phyloP scores from a whole-genome alignment of 169 alveolate genomes.

The Plasmodium inui region DNA sequence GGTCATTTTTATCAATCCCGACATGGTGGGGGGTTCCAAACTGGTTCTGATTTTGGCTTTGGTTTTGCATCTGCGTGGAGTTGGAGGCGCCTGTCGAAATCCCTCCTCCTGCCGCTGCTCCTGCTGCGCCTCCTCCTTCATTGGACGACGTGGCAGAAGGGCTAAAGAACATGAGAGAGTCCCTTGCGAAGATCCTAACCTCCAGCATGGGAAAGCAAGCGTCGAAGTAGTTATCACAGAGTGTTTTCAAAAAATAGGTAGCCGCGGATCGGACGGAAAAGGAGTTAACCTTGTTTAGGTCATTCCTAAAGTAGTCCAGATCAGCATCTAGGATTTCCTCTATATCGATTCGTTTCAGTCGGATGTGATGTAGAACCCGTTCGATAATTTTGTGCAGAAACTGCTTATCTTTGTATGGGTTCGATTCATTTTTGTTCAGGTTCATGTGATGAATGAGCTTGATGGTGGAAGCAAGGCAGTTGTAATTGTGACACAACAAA shows the following conservation, averaged over 20 bases:
- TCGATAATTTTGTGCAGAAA: slow-evolving; percentile 35
- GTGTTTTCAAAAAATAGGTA: slow-evolving; percentile 38
- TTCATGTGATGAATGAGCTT: slow-evolving; percentile 55
- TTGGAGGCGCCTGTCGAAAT: background rate
- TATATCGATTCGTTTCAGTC: slow-evolving; percentile 28
- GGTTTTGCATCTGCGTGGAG: background rate
- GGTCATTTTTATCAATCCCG: background rate
- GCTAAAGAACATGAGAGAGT: background rate
- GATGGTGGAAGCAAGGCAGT: slow-evolving; percentile 55
- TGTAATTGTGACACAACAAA: slow-evolving; percentile 48
- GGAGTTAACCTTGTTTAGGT: slow-evolving; percentile 34
- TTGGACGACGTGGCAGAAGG: background rate
- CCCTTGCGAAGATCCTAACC: slow-evolving; percentile 8
- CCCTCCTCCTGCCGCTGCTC: background rate
- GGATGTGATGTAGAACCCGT: slow-evolving; percentile 47
- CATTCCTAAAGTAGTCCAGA: slow-evolving; percentile 46
- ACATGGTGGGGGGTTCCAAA: background rate
- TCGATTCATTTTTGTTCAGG: slow-evolving; percentile 16
- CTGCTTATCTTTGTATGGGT: slow-evolving; percentile 45
- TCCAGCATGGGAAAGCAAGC: slow-evolving; percentile 32
- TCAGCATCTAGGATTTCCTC: slow-evolving; percentile 68
- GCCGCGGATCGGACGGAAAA: slow-evolving; percentile 51
- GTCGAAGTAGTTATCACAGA: slow-evolving; percentile 42
- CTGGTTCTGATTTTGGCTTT: too few relatives aligned
- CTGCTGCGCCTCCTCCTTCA: background rate